Evolutionary conservation across 352 stramenopile genomes (phyloP).

Genomic region (Globisporangium solare): DNA sequence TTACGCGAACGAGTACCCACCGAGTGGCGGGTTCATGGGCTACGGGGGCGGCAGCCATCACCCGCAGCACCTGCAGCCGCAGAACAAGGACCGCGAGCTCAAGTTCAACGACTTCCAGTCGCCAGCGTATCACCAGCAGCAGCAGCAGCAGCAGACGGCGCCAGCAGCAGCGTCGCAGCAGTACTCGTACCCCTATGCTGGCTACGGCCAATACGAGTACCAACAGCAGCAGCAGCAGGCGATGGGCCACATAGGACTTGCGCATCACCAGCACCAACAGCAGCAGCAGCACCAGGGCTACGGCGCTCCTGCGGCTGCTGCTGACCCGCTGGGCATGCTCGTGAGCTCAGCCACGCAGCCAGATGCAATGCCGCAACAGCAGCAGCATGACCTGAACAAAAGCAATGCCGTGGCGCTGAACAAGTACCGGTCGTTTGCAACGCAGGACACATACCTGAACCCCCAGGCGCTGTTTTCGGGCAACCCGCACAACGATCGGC

Average conservation of each 20-base stretch:
- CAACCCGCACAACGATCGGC: slow-evolving; percentile 17
- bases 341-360: slow-evolving; percentile 51
- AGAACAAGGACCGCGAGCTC: slow-evolving; percentile 7
- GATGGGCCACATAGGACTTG: slow-evolving; percentile 6
- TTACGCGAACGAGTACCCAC: slow-evolving; percentile 17
- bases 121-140: slow-evolving; percentile 14
- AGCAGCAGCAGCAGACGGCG: slow-evolving; percentile 19
- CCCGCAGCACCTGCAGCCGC: slow-evolving; percentile 19
- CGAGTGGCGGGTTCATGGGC: slow-evolving; percentile 7
- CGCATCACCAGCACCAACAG: slow-evolving; percentile 21
- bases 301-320: slow-evolving; percentile 9
- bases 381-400: slow-evolving; percentile 21
- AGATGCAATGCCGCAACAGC: slow-evolving; percentile 18
- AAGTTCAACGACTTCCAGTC: slow-evolving; percentile 9
- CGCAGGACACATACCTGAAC: not conserved
- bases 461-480: too few relatives aligned
- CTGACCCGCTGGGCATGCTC: slow-evolving; percentile 46
- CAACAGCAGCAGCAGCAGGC: slow-evolving; percentile 17
- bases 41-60: slow-evolving; percentile 14
- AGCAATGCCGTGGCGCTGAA: not conserved
- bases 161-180: slow-evolving; percentile 22
- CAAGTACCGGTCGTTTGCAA: slow-evolving; percentile 14
- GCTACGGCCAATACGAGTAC: slow-evolving; percentile 19
- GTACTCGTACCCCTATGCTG: slow-evolving; percentile 33
- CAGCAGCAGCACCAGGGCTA: slow-evolving; percentile 16